Evolutionary conservation across 1,284 basidiomycete species (phyloP), one percentile per base, ranked within the genome.

Genomic region (Microbotryum silenes-acaulis): DNA sequence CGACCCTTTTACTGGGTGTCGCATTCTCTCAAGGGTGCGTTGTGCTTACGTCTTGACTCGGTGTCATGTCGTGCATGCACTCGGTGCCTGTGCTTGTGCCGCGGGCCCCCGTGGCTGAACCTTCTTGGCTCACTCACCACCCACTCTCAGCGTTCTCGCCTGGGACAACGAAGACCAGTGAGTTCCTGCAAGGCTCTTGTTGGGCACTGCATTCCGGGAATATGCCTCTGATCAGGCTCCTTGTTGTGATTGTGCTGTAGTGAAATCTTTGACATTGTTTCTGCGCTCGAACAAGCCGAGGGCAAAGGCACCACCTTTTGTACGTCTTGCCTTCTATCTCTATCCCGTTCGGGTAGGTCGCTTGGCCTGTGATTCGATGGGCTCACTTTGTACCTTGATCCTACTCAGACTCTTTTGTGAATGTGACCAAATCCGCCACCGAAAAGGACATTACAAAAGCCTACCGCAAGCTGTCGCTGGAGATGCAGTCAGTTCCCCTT

Each of bases 221-320:
- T 23, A 8, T 25, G 9, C 49, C 6, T 16, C 31, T 45, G 42
- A 47, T 47, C 29, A 37, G 46, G 12, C 44, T 52, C 9, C 16
- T 12, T 8, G 46, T 37, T 12, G 27, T 21, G 29, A 21, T 45
- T 21, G 16, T n/a, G 27, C 9, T 46, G 29, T 56, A 72, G 70
- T 56, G 92, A 97, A 77, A 92, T 97, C 57, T 97, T 97, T 72
- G 92, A 96, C 77, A 81, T 97, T n/a, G 91, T 96, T 61, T 83
- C 83, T 66, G 88, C 83, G 7, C 76, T 97, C 42, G 86, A 94
- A 77, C 77, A 79, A 1, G 79, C 88, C 2, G 91, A 94, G 79
- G 92, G 86, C 68, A 91, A 88, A 74, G 88, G 86, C 29, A 89
- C 86, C 12, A 88, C 85, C 1, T 97, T 97, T 77, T 97, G 94